Evolutionary conservation across 2,329 filamentous ascomycete species (phyloP).

Genomic region (Grosmannia penicillata): DNA sequence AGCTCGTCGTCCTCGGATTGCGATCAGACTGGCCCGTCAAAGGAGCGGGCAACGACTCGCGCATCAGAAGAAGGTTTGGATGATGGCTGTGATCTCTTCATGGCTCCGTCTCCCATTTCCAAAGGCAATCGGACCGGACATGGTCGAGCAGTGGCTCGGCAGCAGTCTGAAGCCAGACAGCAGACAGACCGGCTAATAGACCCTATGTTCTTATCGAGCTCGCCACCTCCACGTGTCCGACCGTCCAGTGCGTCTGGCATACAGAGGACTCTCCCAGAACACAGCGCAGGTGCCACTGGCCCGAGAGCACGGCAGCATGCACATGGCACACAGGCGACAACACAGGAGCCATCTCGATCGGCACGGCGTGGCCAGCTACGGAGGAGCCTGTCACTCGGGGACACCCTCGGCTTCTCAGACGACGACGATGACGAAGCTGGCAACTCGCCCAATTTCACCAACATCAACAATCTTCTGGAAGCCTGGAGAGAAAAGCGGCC

Average conservation of each 20-base stretch:
- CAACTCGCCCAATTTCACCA: not conserved
- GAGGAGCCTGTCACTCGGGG: conserved; percentile 6
- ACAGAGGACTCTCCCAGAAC: not conserved
- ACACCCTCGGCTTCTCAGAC: conserved; percentile 2
- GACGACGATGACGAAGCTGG: conserved; percentile 4
- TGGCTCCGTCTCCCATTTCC: not conserved
- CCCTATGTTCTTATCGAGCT: conserved; percentile 3
- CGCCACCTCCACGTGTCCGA: not conserved
- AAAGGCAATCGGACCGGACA: not conserved
- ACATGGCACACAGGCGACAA: no score
- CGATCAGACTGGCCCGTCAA: not conserved
- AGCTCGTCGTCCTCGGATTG: conserved; percentile 5
- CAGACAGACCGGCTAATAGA: no score
- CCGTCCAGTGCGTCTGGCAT: not conserved
- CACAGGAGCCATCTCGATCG: no score
- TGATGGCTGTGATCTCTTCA: not conserved
- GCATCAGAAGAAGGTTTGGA: not conserved
- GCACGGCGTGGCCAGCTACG: not conserved
- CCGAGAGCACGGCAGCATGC: no score
- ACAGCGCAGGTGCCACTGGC: not conserved
- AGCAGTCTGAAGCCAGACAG: not conserved
- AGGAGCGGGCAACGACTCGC: not conserved
- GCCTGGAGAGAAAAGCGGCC: no score
- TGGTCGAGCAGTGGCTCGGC: no score
- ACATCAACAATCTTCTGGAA: not conserved